Conservation (phyloP, 2,329 filamentous ascomycete species). For the Tolypocladium pustulatum region DNA sequence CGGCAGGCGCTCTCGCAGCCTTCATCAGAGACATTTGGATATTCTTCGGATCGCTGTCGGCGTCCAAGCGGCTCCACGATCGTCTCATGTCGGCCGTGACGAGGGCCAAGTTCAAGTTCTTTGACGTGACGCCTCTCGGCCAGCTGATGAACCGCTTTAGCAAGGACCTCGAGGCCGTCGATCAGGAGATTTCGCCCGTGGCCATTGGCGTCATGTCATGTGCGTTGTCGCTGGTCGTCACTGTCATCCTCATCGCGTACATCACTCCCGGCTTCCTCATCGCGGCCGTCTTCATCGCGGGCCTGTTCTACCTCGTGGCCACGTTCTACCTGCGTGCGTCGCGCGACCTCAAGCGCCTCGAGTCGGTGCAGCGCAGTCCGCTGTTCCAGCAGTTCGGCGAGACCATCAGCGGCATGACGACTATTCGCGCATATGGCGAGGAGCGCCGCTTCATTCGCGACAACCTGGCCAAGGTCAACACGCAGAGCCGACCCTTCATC, state of each 20-base stretch:
- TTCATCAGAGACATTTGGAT: constrained; percentile 77
- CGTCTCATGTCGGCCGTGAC: constrained; percentile 68
- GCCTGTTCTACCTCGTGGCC: constrained; percentile 73
- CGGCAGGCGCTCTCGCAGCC: constrained; percentile 69
- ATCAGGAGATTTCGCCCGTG: constrained; percentile 90
- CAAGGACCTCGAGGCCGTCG: constrained; percentile 89
- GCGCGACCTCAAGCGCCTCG: constrained; percentile 88
- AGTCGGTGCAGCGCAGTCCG: constrained; percentile 88
- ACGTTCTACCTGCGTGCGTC: constrained; percentile 85
- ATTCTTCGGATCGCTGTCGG: constrained; percentile 83
- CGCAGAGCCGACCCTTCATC: constrained; percentile 85
- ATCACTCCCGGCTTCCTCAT: constrained; percentile 90
- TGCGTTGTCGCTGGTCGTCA: constrained; percentile 62
- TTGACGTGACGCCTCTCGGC: constrained; percentile 89
- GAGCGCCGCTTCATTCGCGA: constrained; percentile 89
- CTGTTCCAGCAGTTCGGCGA: constrained; percentile 98
- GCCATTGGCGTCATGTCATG: constrained; percentile 68
- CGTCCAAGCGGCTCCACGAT: constrained; percentile 76
- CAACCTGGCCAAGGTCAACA: constrained; percentile 80
- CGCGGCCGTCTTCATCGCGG: constrained; percentile 73
- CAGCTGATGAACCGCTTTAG: constrained; percentile 98
- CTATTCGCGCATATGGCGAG: constrained; percentile 92
- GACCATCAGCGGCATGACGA: constrained; percentile 87
- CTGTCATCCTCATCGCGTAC: constrained; percentile 72
- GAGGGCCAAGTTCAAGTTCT: constrained; percentile 92